phyloP scores from a whole-genome alignment of 208 protist genomes.

The Leishmania tarentolae region DNA sequence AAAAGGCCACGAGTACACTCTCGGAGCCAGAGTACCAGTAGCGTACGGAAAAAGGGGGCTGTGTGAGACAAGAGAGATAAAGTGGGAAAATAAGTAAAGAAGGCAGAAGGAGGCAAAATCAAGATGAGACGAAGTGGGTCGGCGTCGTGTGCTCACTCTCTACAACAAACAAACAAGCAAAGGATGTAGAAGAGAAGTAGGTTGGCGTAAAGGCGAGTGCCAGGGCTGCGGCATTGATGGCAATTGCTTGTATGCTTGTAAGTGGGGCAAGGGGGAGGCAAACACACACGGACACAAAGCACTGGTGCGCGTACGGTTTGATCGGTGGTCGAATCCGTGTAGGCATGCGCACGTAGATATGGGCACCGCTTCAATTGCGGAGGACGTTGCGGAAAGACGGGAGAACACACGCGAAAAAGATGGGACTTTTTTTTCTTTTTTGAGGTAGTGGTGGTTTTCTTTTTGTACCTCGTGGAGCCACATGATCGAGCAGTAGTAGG shows the following conservation, averaged over 20 bases:
- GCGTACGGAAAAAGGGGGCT: neutral
- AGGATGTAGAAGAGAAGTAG: neutral
- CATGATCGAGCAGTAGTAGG: neutral
- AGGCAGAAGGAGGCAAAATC: neutral
- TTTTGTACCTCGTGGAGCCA: neutral
- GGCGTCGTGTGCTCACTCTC: too few species aligned
- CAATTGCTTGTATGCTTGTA: neutral
- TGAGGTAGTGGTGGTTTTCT: neutral
- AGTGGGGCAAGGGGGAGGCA: neutral
- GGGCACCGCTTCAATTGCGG: neutral
- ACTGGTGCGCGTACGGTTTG: neutral
- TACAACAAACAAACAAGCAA: neutral
- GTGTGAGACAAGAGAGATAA: neutral
- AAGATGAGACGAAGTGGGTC: neutral
- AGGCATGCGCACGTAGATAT: too few species aligned
- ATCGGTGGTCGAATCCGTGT: too few species aligned
- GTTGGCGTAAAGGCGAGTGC: neutral
- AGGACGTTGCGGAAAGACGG: neutral
- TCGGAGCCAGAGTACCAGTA: neutral
- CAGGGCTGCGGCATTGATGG: neutral
- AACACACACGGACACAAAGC: neutral
- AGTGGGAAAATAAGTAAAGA: neutral
- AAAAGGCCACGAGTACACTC: neutral
- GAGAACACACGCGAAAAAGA: neutral
- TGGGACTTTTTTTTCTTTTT: too few species aligned